A percentile compares a stretch with the other conserved stretches of the same genome.
phyloP scores from a whole-genome alignment of 129 eudicot species.

The Lactuca saligna region DNA sequence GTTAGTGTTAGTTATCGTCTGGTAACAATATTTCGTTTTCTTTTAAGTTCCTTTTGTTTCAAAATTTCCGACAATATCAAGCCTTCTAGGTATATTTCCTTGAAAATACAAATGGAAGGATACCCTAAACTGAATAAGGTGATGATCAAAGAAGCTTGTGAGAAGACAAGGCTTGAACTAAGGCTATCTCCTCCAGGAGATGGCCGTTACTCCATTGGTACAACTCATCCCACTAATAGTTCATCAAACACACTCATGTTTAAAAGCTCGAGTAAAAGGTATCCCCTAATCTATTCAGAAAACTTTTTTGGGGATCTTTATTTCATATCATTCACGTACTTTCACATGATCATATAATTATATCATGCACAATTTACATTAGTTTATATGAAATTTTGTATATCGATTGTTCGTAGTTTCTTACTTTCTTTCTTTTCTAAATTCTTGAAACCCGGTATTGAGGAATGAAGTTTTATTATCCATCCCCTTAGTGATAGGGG shows the following conservation, averaged over 20 bases:
- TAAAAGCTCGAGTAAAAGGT: constrained; percentile 58
- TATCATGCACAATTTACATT: not conserved
- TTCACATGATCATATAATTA: not conserved
- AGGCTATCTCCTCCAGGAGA: constrained; percentile 70
- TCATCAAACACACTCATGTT: constrained; percentile 27
- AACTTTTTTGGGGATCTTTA: not conserved
- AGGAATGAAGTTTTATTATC: too few relatives aligned
- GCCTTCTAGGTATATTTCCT: not conserved
- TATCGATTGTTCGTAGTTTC: too few relatives aligned
- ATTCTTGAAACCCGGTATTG: too few relatives aligned
- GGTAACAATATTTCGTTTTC: constrained; percentile 9
- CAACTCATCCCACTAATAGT: constrained; percentile 21
- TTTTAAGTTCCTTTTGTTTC: constrained; percentile 4
- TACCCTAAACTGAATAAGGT: constrained; percentile 20
- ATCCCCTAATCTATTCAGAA: not conserved
- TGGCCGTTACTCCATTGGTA: constrained; percentile 20
- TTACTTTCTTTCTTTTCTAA: too few relatives aligned
- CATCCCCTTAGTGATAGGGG: too few relatives aligned
- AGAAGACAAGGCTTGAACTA: constrained; percentile 55
- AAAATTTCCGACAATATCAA: not conserved
- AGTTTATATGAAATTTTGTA: too few relatives aligned
- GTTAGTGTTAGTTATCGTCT: constrained; percentile 8
- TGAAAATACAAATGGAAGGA: constrained; percentile 30
- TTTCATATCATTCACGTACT: not conserved
- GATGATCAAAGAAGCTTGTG: constrained; percentile 36